These are phyloP conservation scores for Agrocybe pediades DNA, from an alignment of 768 basidiomycete species.

Conservation along the genomic window DNA sequence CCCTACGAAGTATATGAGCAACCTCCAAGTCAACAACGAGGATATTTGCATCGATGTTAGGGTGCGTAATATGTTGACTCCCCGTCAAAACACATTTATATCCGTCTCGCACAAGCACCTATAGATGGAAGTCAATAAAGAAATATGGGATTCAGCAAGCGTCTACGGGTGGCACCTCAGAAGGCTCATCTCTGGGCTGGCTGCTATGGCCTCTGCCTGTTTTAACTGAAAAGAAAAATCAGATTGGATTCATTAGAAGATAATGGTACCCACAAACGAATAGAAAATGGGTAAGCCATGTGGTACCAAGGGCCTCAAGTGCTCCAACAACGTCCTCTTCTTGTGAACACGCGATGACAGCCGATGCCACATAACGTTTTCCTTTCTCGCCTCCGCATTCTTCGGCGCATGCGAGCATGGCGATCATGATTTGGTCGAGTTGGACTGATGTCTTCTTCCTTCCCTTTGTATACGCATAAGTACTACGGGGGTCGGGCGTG, in stretches of 20 bases:
- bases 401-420: slow-evolving; percentile 9
- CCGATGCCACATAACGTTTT: slow-evolving; percentile 21
- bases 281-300: slow-evolving; percentile 15
- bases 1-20: slow-evolving; percentile 10
- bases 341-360: too few relatives aligned
- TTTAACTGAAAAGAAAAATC: slow-evolving; percentile 14
- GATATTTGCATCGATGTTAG: neutral
- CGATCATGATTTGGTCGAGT: slow-evolving; percentile 9
- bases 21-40: neutral
- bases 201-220: slow-evolving; percentile 1
- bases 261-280: slow-evolving; percentile 15
- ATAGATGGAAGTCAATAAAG: slow-evolving; percentile 3
- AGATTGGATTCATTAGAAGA: neutral
- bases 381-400: slow-evolving; percentile 17
- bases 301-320: too few relatives aligned
- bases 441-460: slow-evolving; percentile 6
- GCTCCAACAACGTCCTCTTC: slow-evolving; percentile 14
- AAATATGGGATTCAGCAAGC: neutral
- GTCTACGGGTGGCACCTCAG: neutral
- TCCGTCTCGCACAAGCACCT: slow-evolving; percentile 14
- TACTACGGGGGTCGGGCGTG: slow-evolving; percentile 3
- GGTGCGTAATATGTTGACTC: slow-evolving; percentile 5
- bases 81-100: slow-evolving; percentile 15
- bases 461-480: slow-evolving; percentile 3
- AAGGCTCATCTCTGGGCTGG: neutral